phyloP scores from a whole-genome alignment of 2,329 filamentous ascomycete genomes.

The Lasiodiplodia hormozganensis region DNA sequence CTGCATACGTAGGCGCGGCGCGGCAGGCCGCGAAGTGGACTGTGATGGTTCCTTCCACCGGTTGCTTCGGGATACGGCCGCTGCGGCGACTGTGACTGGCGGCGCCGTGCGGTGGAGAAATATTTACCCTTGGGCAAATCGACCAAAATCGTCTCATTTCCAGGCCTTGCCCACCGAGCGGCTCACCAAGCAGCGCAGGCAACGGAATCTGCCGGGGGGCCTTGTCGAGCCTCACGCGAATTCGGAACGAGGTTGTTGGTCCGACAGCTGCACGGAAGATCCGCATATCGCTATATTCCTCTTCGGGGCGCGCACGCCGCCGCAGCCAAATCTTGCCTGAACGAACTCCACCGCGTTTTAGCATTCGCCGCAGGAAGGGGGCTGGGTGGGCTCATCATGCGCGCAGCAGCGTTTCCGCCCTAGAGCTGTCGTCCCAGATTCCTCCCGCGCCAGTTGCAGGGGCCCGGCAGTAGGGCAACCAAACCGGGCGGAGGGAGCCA shows the following conservation, averaged over 20 bases:
- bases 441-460: constrained; percentile 2
- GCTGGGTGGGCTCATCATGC: constrained; percentile 5
- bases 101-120: constrained; percentile 8
- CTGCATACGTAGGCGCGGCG: constrained; percentile 11
- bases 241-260: constrained; percentile 21
- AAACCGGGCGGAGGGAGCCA: constrained; percentile 15
- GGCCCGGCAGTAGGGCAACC: constrained; percentile 7
- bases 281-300: constrained; percentile 26
- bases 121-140: constrained; percentile 17
- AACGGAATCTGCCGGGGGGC: constrained; percentile 27
- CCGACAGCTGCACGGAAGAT: constrained; percentile 20
- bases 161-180: constrained; percentile 5
- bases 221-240: constrained; percentile 26
- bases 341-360: constrained; percentile 11
- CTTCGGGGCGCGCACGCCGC: constrained; percentile 5
- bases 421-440: constrained; percentile 5
- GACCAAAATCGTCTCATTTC: constrained; percentile 13
- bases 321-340: background rate
- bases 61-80: constrained; percentile 25
- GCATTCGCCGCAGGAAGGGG: background rate
- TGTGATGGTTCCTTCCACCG: constrained; percentile 12
- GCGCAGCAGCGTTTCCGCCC: constrained; percentile 7
- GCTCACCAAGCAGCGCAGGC: constrained; percentile 2
- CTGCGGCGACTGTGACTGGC: constrained; percentile 3
- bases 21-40: constrained; percentile 23